Conservation (phyloP, 345 rosid genomes). For the Eucalyptus urophylla region DNA sequence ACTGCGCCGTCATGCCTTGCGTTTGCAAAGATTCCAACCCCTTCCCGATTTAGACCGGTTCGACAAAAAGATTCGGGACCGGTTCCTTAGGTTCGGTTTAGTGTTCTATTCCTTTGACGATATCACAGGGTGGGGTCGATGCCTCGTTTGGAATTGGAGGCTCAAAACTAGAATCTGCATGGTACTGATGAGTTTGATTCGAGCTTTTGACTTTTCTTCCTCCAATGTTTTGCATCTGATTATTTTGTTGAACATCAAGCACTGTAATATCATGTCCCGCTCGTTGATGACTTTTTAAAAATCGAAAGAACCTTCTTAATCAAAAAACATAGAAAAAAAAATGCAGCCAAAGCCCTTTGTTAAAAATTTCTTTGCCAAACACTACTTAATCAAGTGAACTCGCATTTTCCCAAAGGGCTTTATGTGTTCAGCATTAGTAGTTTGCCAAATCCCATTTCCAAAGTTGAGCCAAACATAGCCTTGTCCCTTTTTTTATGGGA, state of each 20-base stretch:
- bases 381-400: too few species aligned
- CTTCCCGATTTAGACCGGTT: neutral
- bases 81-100: neutral
- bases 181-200: neutral
- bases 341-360: neutral
- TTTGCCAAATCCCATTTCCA: neutral
- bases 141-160: neutral
- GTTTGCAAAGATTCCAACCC: neutral
- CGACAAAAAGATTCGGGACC: neutral
- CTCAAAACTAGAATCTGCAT: neutral
- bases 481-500: neutral
- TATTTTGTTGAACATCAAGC: neutral
- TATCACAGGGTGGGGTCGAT: neutral
- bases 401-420: neutral
- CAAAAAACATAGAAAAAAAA: too few species aligned
- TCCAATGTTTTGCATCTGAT: neutral
- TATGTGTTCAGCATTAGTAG: fast-evolving
- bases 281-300: neutral
- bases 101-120: neutral
- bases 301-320: neutral
- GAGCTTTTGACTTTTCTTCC: neutral
- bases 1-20: neutral
- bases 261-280: neutral
- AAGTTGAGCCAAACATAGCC: neutral
- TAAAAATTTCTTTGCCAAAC: too few species aligned